These are phyloP conservation scores for Incumbomyces lentus DNA, from an alignment of 2,329 filamentous ascomycete genomes.

Conservation along the genomic window DNA sequence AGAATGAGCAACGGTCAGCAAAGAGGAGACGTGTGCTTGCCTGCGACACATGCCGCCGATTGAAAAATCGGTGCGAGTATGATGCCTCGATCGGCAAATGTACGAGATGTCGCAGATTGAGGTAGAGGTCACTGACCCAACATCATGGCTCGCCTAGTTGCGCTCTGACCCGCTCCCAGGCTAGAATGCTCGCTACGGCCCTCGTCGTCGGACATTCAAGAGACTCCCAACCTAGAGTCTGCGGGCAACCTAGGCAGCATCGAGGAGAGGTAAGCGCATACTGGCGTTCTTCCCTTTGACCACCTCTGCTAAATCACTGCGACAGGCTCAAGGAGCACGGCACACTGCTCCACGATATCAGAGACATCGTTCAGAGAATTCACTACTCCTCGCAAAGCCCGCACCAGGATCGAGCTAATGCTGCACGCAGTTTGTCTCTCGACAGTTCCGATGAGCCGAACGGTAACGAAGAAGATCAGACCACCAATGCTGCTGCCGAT, in stretches of 20 bases:
- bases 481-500: conserved; percentile 4
- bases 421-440: background rate
- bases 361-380: conserved; percentile 6
- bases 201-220: conserved; percentile 3
- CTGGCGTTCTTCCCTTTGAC: too few relatives aligned
- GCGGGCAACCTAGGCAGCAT: background rate
- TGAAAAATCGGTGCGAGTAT: conserved; percentile 7
- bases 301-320: background rate
- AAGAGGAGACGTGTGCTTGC: conserved; percentile 6
- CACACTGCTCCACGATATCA: conserved; percentile 5
- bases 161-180: background rate
- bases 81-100: conserved; percentile 7
- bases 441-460: background rate
- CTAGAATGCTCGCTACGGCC: conserved; percentile 6
- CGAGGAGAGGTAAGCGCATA: conserved; percentile 1
- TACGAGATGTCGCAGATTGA: conserved; percentile 6
- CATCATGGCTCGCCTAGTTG: background rate
- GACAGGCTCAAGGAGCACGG: conserved; percentile 3
- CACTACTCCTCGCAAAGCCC: background rate
- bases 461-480: conserved; percentile 3
- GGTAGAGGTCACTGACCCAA: conserved; percentile 5
- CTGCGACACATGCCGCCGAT: conserved; percentile 5
- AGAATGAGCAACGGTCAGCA: conserved; percentile 2
- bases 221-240: background rate
- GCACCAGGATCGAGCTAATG: conserved; percentile 1